Percentiles rank a stretch among this genome's conserved stretches.
phyloP scores from a whole-genome alignment of 1,284 basidiomycete species.

The Sporisorium graminicola region DNA sequence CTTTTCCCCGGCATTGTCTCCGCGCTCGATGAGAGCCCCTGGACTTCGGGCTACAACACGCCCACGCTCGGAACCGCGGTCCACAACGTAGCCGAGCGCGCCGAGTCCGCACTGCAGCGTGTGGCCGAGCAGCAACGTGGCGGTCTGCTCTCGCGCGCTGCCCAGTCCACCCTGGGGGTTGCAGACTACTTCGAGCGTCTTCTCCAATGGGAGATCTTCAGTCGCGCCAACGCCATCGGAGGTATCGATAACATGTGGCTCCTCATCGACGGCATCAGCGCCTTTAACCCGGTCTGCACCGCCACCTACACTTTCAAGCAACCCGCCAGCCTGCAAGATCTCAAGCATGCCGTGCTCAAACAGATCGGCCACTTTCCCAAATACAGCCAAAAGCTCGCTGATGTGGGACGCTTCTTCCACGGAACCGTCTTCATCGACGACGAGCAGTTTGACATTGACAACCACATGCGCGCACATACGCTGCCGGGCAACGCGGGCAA shows the following conservation, averaged over 20 bases:
- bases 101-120: constrained; percentile 33
- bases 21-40: constrained; percentile 38
- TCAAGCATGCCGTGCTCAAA: constrained; percentile 36
- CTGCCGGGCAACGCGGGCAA: constrained; percentile 54
- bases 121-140: constrained; percentile 28
- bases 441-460: constrained; percentile 45
- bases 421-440: constrained; percentile 57
- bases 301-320: constrained; percentile 60
- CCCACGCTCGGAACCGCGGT: constrained; percentile 26
- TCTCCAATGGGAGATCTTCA: constrained; percentile 44
- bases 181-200: constrained; percentile 32
- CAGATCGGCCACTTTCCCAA: constrained; percentile 61
- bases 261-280: constrained; percentile 44
- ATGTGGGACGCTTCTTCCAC: constrained; percentile 56
- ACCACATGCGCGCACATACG: constrained; percentile 40
- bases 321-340: constrained; percentile 29
- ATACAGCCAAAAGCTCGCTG: constrained; percentile 58
- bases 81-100: constrained; percentile 45
- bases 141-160: constrained; percentile 9
- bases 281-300: constrained; percentile 65
- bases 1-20: constrained; percentile 43
- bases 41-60: constrained; percentile 48
- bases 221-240: constrained; percentile 43
- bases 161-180: constrained; percentile 11
- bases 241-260: constrained; percentile 64